Percentiles rank a stretch among this genome's conserved stretches.
These are phyloP conservation scores for Zarea fungicola DNA, from an alignment of 2,329 filamentous ascomycete species.

Conservation along the genomic window DNA sequence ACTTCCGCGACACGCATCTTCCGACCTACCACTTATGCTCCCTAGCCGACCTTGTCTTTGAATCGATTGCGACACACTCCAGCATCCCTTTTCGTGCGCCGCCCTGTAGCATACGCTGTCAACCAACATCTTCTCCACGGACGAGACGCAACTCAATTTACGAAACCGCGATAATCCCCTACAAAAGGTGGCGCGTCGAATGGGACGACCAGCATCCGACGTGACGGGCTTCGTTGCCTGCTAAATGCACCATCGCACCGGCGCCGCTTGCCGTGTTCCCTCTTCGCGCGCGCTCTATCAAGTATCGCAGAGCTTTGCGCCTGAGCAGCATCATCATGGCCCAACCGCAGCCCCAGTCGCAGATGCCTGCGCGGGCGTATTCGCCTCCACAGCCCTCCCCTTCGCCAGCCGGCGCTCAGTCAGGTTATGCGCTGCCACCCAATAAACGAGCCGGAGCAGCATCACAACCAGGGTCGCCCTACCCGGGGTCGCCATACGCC, in stretches of 20 bases:
- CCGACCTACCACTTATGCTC: constrained; percentile 23
- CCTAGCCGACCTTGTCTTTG: constrained; percentile 16
- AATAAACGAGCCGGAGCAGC: constrained; percentile 62
- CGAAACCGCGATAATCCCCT: not conserved
- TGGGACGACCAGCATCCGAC: constrained; percentile 40
- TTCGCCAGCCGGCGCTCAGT: constrained; percentile 53
- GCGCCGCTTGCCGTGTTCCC: constrained; percentile 11
- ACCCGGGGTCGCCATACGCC: constrained; percentile 47
- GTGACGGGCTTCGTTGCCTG: constrained; percentile 47
- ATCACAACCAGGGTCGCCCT: constrained; percentile 63
- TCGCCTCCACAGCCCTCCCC: constrained; percentile 58
- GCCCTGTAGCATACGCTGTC: not conserved
- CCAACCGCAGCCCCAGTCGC: constrained; percentile 55
- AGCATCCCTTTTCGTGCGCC: not conserved
- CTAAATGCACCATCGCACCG: constrained; percentile 28
- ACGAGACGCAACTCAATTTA: not conserved
- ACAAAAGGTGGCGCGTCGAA: constrained; percentile 31
- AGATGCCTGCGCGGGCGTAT: constrained; percentile 49
- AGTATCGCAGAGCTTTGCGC: constrained; percentile 6
- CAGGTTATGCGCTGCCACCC: constrained; percentile 56
- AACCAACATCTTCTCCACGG: not conserved
- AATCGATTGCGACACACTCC: not conserved
- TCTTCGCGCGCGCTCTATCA: constrained; percentile 4
- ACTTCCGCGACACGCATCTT: constrained; percentile 21
- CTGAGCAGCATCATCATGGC: constrained; percentile 40